Conservation (phyloP, 2,329 filamentous ascomycete species). For the Lomentospora prolificans region DNA sequence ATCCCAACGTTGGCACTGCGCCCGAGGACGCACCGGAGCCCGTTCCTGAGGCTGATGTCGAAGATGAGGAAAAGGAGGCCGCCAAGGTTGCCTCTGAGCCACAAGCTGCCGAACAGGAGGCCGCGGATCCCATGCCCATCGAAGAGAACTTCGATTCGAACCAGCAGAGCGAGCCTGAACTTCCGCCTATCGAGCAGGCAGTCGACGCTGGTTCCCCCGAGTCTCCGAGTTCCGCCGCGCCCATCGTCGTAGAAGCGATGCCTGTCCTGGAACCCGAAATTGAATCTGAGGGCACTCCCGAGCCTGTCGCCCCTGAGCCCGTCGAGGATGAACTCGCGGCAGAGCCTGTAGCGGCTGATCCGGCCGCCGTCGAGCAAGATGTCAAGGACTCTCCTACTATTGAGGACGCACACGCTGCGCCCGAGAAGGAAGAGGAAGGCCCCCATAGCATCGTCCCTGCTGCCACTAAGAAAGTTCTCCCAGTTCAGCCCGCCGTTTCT, state of each 20-base stretch:
- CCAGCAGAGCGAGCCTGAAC: neutral
- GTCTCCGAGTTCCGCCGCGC: neutral
- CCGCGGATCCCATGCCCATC: neutral
- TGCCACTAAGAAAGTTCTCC: constrained; percentile 12
- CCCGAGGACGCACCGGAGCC: constrained; percentile 9
- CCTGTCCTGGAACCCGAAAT: neutral
- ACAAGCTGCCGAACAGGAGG: constrained; percentile 13
- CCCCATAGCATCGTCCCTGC: constrained; percentile 15
- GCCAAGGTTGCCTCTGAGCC: constrained; percentile 21
- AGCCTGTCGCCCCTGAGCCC: neutral
- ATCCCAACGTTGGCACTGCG: constrained; percentile 7
- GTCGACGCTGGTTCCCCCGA: neutral
- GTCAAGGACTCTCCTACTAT: constrained; percentile 9
- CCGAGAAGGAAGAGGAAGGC: constrained; percentile 23
- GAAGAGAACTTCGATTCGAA: neutral
- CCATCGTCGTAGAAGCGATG: neutral
- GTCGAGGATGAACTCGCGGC: neutral
- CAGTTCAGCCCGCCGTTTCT: constrained; percentile 1
- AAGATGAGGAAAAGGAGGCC: constrained; percentile 12
- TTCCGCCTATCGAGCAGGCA: neutral
- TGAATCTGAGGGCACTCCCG: neutral
- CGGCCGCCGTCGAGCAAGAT: constrained; percentile 24
- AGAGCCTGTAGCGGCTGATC: neutral
- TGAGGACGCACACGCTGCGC: neutral
- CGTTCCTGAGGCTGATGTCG: constrained; percentile 12